Evolutionary conservation across 2,329 filamentous ascomycete species (phyloP), one percentile per base, ranked within the genome.

Genomic region (Fonsecaea multimorphosa): DNA sequence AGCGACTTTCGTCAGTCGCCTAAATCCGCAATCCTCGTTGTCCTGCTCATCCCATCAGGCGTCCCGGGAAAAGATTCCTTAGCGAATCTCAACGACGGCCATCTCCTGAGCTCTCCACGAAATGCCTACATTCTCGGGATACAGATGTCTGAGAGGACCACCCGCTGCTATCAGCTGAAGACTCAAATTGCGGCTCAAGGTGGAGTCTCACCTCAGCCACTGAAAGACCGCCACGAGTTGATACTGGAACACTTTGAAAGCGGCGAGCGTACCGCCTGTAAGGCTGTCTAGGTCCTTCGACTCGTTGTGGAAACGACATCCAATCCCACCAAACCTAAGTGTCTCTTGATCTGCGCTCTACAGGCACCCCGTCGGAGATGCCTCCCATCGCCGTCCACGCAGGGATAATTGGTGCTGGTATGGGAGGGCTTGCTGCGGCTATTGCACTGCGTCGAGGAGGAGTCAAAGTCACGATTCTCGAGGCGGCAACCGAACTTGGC

Each of bases 401-500:
- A 31, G 73, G 73, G 16, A 70, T 76, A 8, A 64, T 74, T 8
- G 79, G 79, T 19, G 78, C 77, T 12, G 79, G 79, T 5, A 74
- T 81, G 29, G 78, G 77, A 1, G 79, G 79, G 9, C 73, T 81
- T 7, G 78, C 79, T n/a, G 77, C 80, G 22, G 76, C 79, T 12
- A 80, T 82, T 64, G 78, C 80, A 65, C 74, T 78, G 56, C 75
- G 76, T 24, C 71, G 77, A 11, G 75, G 76, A 34, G 78, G 78
- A 1, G 76, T 76, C 54, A 68, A 71, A 9, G 76, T 64, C 7
- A 60, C 58, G 12, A 46, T 67, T 16, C 62, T 67, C 27, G 65
- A 67, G 49, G 62, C 61, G 3, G 44, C 65, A 14, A 54, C 29
- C 6, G 63, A 67, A 34, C 38, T 67, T 4, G 63, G 63, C 11